phyloP scores from a whole-genome alignment of 2,329 filamentous ascomycete species.

The Talaromyces rugulosus region DNA sequence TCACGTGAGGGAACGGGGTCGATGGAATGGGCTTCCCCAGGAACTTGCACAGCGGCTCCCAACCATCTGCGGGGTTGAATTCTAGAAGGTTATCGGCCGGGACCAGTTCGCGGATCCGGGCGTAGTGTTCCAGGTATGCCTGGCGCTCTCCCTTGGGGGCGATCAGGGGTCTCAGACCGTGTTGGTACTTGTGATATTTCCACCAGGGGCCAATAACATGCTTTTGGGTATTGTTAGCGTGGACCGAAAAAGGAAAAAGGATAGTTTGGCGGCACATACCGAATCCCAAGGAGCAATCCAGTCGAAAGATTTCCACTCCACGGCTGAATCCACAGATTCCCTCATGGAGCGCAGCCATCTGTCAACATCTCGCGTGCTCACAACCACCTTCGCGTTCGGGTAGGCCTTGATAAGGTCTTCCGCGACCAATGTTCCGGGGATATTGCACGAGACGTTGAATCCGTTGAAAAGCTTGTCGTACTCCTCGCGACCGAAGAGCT shows the following conservation, averaged over 20 bases:
- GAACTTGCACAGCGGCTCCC: constrained; percentile 46
- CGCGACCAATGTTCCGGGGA: not conserved
- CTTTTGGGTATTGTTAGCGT: not conserved
- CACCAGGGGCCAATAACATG: too few relatives aligned
- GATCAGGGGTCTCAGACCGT: too few relatives aligned
- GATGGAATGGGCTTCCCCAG: constrained; percentile 23
- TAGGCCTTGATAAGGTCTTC: constrained; percentile 11
- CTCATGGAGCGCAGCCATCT: constrained; percentile 7
- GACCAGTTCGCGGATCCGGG: constrained; percentile 26
- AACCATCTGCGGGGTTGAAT: constrained; percentile 42
- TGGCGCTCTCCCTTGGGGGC: not conserved
- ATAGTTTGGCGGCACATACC: too few relatives aligned
- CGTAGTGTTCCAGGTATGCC: constrained; percentile 8
- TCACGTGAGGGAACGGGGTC: constrained; percentile 40
- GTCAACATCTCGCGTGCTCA: constrained; percentile 8
- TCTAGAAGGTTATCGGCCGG: constrained; percentile 40
- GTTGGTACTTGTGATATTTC: too few relatives aligned
- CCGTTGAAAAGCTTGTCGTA: constrained; percentile 49
- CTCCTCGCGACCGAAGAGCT: constrained; percentile 58
- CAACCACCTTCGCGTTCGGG: constrained; percentile 10
- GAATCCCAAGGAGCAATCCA: too few relatives aligned
- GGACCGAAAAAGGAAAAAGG: not conserved
- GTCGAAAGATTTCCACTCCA: too few relatives aligned
- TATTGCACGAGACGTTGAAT: not conserved
- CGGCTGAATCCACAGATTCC: too few relatives aligned